Percentiles rank a stretch among this genome's conserved stretches.
These are phyloP conservation scores for Kondoa malvinella DNA, from an alignment of 768 basidiomycete species.

Conservation along the genomic window DNA sequence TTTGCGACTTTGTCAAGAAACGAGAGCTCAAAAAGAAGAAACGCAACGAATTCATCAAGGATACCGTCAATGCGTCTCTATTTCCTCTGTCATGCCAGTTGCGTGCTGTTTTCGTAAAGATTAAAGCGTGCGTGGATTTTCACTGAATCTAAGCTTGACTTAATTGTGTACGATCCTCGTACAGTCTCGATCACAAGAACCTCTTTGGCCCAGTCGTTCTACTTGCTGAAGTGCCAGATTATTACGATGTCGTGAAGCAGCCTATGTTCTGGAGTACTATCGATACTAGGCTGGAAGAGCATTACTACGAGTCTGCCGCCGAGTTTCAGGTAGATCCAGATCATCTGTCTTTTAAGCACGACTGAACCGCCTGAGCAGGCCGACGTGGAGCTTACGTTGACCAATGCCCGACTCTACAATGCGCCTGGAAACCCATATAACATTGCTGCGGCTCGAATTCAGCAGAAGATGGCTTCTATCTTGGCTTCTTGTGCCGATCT, in stretches of 20 bases:
- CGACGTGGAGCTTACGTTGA: constrained; percentile 69
- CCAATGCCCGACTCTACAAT: constrained; percentile 71
- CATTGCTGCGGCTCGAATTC: too few relatives aligned
- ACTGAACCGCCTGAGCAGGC: constrained; percentile 21
- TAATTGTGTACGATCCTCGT: constrained; percentile 10
- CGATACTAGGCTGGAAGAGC: constrained; percentile 73
- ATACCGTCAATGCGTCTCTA: constrained; percentile 46
- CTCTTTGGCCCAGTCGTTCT: constrained; percentile 64
- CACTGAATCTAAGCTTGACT: not conserved
- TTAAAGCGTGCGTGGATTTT: constrained; percentile 47
- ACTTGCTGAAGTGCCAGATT: constrained; percentile 61
- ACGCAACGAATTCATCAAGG: constrained; percentile 50
- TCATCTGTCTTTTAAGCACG: not conserved
- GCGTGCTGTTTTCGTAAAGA: constrained; percentile 49
- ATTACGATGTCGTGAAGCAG: constrained; percentile 68
- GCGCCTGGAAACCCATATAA: constrained; percentile 48
- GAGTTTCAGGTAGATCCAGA: constrained; percentile 40
- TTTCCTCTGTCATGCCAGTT: constrained; percentile 51
- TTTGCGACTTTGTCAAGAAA: constrained; percentile 52
- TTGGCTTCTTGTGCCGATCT: constrained; percentile 28
- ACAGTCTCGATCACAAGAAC: constrained; percentile 38
- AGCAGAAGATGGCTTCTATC: constrained; percentile 36
- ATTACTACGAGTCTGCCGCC: constrained; percentile 59
- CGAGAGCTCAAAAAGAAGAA: constrained; percentile 66
- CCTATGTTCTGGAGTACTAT: constrained; percentile 92